Conservation (phyloP, 805 yeast genomes). For the Nakazawaea sp. region DNA sequence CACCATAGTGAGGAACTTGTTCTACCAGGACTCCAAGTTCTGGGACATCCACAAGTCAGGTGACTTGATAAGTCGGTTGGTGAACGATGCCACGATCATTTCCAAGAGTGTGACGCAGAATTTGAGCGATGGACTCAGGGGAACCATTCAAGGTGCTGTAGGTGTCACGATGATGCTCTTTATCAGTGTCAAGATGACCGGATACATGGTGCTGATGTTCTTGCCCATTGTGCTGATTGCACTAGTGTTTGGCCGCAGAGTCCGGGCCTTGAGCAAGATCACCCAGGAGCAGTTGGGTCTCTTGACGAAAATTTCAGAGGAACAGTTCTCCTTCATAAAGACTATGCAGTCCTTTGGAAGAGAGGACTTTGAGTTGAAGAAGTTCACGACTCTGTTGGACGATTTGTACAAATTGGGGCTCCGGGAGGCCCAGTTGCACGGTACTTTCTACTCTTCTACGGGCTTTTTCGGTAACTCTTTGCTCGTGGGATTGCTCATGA, state of each 20-base stretch:
- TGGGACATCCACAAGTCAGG: conserved; percentile 89
- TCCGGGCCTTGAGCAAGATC: conserved; percentile 64
- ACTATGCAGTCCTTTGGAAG: conserved; percentile 91
- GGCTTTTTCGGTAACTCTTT: conserved; percentile 82
- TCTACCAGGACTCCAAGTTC: conserved; percentile 83
- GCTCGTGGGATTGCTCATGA: conserved; percentile 64
- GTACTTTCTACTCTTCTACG: conserved; percentile 69
- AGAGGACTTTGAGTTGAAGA: conserved; percentile 68
- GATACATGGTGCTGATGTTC: conserved; percentile 69
- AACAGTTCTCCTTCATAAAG: conserved; percentile 74
- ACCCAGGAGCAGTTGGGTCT: conserved; percentile 83
- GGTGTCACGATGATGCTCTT: conserved; percentile 90
- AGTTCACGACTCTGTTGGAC: conserved; percentile 67
- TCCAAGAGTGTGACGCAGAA: conserved; percentile 83
- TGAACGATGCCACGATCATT: conserved; percentile 85
- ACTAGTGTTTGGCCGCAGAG: conserved; percentile 71
- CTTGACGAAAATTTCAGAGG: conserved; percentile 87
- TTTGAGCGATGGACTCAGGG: conserved; percentile 85
- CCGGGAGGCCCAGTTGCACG: conserved; percentile 74
- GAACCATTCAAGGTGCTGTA: conserved; percentile 74
- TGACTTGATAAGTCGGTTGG: conserved; percentile 81
- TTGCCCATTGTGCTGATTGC: conserved; percentile 84
- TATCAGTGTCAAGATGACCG: conserved; percentile 77
- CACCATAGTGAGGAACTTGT: conserved; percentile 65
- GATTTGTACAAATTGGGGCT: conserved; percentile 60